These are phyloP conservation scores for Scleroderma citrinum DNA, from an alignment of 768 basidiomycete genomes.

Conservation along the genomic window DNA sequence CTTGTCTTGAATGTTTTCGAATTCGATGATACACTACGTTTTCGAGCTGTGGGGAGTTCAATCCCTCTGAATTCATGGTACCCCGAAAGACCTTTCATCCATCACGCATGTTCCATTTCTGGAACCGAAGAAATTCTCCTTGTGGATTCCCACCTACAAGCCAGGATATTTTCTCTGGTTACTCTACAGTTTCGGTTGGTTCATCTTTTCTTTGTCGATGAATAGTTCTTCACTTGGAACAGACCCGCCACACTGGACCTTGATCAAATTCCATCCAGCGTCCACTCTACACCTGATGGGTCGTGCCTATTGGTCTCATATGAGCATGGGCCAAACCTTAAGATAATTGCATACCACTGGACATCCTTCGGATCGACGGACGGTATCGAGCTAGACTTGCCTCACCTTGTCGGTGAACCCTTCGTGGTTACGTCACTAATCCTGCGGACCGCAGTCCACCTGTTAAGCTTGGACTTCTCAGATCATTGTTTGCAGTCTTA, in stretches of 20 bases:
- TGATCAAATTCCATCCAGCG: constrained; percentile 25
- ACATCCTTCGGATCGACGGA: constrained; percentile 46
- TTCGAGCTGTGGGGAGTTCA: constrained; percentile 35
- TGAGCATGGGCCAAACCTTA: constrained; percentile 8
- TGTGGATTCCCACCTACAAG: constrained; percentile 38
- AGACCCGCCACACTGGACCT: constrained; percentile 45
- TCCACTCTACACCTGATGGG: constrained; percentile 48
- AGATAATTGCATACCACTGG: constrained; percentile 47
- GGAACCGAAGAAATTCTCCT: constrained; percentile 50
- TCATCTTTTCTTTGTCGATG: neutral
- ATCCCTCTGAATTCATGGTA: constrained; percentile 44
- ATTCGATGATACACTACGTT: constrained; percentile 40
- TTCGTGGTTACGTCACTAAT: constrained; percentile 41
- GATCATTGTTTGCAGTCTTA: constrained; percentile 34
- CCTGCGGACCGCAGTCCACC: constrained; percentile 36
- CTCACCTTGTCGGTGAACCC: constrained; percentile 13
- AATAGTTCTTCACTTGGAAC: neutral
- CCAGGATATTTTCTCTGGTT: constrained; percentile 48
- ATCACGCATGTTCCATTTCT: constrained; percentile 37
- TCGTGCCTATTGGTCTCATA: constrained; percentile 42
- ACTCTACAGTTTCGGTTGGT: constrained; percentile 49
- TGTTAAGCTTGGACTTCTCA: constrained; percentile 35
- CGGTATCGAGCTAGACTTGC: constrained; percentile 37
- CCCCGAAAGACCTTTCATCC: constrained; percentile 20
- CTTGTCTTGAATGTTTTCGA: constrained; percentile 39